phyloP scores from a whole-genome alignment of 73 alveolate genomes.

The Paramecium biaurelia region DNA sequence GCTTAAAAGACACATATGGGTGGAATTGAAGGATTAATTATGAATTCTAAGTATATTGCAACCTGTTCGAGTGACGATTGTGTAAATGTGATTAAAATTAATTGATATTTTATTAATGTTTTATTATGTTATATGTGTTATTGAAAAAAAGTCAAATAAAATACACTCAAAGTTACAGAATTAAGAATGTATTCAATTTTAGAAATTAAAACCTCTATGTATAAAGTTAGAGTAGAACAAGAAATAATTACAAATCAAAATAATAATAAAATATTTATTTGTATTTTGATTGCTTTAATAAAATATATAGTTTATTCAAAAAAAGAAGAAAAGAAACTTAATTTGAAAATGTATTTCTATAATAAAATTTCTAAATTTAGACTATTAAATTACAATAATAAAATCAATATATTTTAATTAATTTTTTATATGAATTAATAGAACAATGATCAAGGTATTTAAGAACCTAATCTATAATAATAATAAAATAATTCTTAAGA shows the following conservation, averaged over 20 bases:
- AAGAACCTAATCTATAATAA: not conserved
- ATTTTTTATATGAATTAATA: not conserved
- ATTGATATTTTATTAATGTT: not conserved
- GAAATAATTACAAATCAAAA: not conserved
- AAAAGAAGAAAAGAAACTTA: not conserved
- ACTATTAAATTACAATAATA: not conserved
- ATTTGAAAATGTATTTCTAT: not conserved
- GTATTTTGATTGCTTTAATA: not conserved
- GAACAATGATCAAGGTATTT: not conserved
- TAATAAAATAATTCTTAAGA: not conserved
- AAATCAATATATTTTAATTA: not conserved
- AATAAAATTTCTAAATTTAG: not conserved
- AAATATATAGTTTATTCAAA: not conserved
- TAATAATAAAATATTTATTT: not conserved
- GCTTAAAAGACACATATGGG: slow-evolving; percentile 77
- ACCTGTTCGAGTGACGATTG: slow-evolving; percentile 75
- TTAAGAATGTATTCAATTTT: too few relatives aligned
- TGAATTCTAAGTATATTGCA: slow-evolving; percentile 64
- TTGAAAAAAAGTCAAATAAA: too few relatives aligned
- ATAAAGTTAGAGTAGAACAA: too few relatives aligned
- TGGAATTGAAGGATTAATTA: slow-evolving; percentile 73
- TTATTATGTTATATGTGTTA: not conserved
- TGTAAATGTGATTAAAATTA: slow-evolving; percentile 24
- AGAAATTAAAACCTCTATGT: too few relatives aligned
- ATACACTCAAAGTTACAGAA: too few relatives aligned